Percentiles rank a stretch among this genome's conserved stretches.
Conservation (phyloP, 1,284 basidiomycete genomes). For the Ganoderma boninense region DNA sequence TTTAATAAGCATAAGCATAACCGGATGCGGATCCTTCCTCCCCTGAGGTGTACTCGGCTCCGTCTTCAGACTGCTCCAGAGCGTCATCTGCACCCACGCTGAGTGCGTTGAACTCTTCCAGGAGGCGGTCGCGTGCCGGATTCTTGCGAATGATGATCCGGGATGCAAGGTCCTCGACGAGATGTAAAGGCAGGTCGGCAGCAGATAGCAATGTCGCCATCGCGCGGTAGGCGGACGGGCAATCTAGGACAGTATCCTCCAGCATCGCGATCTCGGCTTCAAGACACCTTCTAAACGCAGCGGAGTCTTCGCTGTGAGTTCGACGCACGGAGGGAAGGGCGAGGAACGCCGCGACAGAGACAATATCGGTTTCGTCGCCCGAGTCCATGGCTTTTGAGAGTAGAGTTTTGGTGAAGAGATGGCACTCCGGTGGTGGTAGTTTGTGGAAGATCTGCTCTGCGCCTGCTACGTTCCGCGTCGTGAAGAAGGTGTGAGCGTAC, state of each 20-base stretch:
- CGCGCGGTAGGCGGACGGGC: slow-evolving; percentile 33
- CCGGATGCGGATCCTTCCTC: slow-evolving; percentile 20
- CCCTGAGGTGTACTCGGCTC: slow-evolving; percentile 20
- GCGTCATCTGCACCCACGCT: not conserved
- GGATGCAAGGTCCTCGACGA: slow-evolving; percentile 31
- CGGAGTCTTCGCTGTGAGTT: slow-evolving; percentile 3
- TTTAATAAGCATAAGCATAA: slow-evolving; percentile 25
- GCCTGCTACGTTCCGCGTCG: slow-evolving; percentile 11
- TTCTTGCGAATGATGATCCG: slow-evolving; percentile 25
- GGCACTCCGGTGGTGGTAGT: slow-evolving; percentile 23
- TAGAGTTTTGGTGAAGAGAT: slow-evolving; percentile 26
- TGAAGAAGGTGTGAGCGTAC: slow-evolving; percentile 21
- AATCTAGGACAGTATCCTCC: slow-evolving; percentile 37
- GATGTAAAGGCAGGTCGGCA: slow-evolving; percentile 19
- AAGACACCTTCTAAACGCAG: slow-evolving; percentile 24
- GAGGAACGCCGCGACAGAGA: slow-evolving; percentile 33
- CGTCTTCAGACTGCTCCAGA: not conserved
- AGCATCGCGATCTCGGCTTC: slow-evolving; percentile 28
- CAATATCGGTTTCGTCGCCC: slow-evolving; percentile 29
- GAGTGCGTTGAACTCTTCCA: slow-evolving; percentile 27
- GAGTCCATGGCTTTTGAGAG: slow-evolving; percentile 26
- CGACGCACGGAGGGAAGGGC: slow-evolving; percentile 18
- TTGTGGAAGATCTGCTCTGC: slow-evolving; percentile 25
- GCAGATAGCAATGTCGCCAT: slow-evolving; percentile 36
- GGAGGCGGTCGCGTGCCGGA: slow-evolving; percentile 25